A percentile compares a stretch with the other conserved stretches of the same genome.
Conservation (phyloP, 2,329 filamentous ascomycete species). For the Triangularia verruculosa region DNA sequence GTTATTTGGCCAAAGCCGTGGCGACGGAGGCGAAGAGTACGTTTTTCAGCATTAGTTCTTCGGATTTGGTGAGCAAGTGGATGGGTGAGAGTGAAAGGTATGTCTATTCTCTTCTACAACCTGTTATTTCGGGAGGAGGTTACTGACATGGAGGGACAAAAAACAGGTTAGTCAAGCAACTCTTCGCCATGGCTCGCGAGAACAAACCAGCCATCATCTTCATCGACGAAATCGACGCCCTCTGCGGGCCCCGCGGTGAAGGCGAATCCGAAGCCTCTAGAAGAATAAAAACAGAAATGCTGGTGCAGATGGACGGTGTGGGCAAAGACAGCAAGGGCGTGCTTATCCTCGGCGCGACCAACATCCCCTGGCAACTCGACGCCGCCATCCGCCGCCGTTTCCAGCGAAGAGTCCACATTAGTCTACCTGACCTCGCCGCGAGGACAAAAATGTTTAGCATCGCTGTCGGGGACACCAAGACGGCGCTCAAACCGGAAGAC, state of each 20-base stretch:
- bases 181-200: conserved; percentile 97
- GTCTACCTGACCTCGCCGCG: conserved; percentile 80
- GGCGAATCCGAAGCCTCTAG: conserved; percentile 96
- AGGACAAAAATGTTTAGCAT: conserved; percentile 95
- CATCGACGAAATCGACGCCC: conserved; percentile 95
- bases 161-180: conserved; percentile 81
- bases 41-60: conserved; percentile 97
- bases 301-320: conserved; percentile 99
- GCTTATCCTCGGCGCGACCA: conserved; percentile 91
- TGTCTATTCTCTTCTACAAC: conserved; percentile 23
- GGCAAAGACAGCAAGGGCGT: conserved; percentile 94
- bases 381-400: conserved; percentile 94
- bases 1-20: conserved; percentile 94
- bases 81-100: conserved; percentile 99
- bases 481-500: conserved; percentile 73
- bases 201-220: conserved; percentile 99
- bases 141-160: conserved; percentile 25
- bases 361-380: conserved; percentile 98
- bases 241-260: conserved; percentile 88
- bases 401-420: conserved; percentile 94
- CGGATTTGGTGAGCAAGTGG: conserved; percentile 97
- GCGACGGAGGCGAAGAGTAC: conserved; percentile 98
- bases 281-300: conserved; percentile 96
- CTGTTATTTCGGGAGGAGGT: neutral
- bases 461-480: conserved; percentile 88